Conservation (phyloP, 1,284 basidiomycete species). For the Leucocoprinus gongylophorus region DNA sequence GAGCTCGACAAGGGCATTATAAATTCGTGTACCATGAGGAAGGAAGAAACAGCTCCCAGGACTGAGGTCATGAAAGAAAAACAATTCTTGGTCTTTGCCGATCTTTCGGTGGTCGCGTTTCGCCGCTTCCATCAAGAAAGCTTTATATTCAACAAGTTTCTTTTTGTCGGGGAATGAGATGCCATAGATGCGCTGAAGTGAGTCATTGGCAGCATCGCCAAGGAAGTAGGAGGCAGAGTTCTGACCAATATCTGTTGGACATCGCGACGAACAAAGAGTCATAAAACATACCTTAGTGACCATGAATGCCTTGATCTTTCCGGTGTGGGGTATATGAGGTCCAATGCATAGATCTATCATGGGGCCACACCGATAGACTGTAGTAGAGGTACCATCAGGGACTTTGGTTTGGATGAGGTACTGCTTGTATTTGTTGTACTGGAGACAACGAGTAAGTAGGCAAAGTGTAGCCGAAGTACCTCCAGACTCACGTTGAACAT, state of each 20-base stretch:
- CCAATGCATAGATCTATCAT: conserved; percentile 98
- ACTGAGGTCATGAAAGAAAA: conserved; percentile 96
- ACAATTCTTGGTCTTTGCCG: conserved; percentile 95
- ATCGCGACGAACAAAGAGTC: conserved; percentile 1
- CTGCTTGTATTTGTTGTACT: conserved; percentile 99
- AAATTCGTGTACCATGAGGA: conserved; percentile 95
- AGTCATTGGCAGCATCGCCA: conserved; percentile 91
- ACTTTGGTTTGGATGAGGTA: conserved; percentile 96
- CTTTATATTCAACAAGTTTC: conserved; percentile 93
- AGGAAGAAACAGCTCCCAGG: conserved; percentile 97
- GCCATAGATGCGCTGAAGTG: conserved; percentile 95
- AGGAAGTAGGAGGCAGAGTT: conserved; percentile 99
- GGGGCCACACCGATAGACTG: conserved; percentile 97
- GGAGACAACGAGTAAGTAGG: not conserved
- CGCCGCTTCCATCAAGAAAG: conserved; percentile 92
- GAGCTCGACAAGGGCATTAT: conserved; percentile 89
- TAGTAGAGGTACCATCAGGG: conserved; percentile 94
- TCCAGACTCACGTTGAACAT: conserved; percentile 83
- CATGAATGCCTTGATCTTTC: conserved; percentile 95
- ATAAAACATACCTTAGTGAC: conserved; percentile 69
- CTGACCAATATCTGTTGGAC: conserved; percentile 32
- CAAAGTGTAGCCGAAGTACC: conserved; percentile 3
- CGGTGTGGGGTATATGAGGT: conserved; percentile 96
- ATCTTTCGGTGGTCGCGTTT: conserved; percentile 97
- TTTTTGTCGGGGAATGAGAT: conserved; percentile 99